phyloP scores from a whole-genome alignment of 78 protist genomes.

The Dictyostelium discoideum region DNA sequence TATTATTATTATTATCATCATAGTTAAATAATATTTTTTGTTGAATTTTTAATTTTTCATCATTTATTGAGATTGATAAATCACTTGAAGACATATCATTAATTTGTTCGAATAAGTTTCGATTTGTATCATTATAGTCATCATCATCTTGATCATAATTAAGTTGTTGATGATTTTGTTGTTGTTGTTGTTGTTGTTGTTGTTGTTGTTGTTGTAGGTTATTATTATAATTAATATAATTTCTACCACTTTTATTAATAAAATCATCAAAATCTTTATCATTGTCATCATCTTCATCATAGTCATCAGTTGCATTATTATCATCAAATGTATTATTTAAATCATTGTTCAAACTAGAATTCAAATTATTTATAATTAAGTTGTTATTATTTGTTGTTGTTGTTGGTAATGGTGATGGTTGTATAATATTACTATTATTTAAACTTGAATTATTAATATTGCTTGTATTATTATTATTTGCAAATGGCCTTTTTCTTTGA shows the following conservation, averaged over 20 bases:
- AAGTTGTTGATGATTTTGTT: background rate
- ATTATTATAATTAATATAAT: background rate
- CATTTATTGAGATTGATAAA: background rate
- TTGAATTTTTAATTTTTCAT: background rate
- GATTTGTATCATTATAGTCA: background rate
- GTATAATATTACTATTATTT: background rate
- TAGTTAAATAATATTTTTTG: background rate
- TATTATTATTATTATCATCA: background rate
- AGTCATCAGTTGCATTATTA: background rate
- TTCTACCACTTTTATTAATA: background rate
- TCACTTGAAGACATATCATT: constrained; percentile 1
- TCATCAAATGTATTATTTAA: background rate
- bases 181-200: background rate
- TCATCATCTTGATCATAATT: background rate
- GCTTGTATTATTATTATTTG: background rate
- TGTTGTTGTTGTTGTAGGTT: background rate
- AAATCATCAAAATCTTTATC: background rate
- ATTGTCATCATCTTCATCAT: background rate
- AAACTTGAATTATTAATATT: background rate
- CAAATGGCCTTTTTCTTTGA: background rate
- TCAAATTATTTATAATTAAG: background rate
- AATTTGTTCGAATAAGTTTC: constrained; percentile 1
- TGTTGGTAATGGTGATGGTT: background rate
- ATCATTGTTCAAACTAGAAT: background rate
- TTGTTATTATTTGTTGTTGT: background rate